These are phyloP conservation scores for Teratosphaeriaceae sp. DNA, from an alignment of 2,329 filamentous ascomycete species.

Conservation along the genomic window DNA sequence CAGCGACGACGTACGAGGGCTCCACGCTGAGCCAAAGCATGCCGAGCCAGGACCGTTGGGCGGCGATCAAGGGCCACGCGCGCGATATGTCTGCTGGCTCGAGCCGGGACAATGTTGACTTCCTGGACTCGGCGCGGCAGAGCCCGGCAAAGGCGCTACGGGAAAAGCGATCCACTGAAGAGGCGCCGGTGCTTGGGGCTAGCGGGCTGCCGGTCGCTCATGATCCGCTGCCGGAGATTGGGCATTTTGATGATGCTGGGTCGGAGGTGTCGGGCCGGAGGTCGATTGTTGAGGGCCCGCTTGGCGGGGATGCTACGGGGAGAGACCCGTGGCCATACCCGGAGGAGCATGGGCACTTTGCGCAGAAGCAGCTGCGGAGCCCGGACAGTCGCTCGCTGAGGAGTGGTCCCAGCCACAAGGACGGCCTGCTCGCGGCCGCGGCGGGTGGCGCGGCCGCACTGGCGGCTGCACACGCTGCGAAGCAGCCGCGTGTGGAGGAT, in stretches of 20 bases:
- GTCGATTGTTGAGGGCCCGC: slow-evolving; percentile 70
- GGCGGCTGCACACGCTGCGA: slow-evolving; percentile 24
- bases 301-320: slow-evolving; percentile 53
- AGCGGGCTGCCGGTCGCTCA: slow-evolving; percentile 63
- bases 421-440: slow-evolving; percentile 16
- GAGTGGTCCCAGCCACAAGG: slow-evolving; percentile 10
- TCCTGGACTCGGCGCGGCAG: slow-evolving; percentile 45
- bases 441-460: slow-evolving; percentile 22
- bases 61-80: slow-evolving; percentile 36
- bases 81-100: slow-evolving; percentile 25
- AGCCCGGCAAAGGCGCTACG: slow-evolving; percentile 31
- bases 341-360: slow-evolving; percentile 17
- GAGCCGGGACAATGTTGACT: slow-evolving; percentile 11
- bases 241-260: slow-evolving; percentile 52
- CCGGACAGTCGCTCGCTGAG: slow-evolving; percentile 9
- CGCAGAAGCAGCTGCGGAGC: slow-evolving; percentile 4
- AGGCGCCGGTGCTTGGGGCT: slow-evolving; percentile 52
- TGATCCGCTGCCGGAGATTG: slow-evolving; percentile 71
- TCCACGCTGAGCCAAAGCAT: slow-evolving; percentile 25
- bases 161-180: slow-evolving; percentile 24
- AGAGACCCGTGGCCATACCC: slow-evolving; percentile 35
- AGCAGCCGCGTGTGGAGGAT: slow-evolving; percentile 29
- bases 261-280: slow-evolving; percentile 76
- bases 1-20: slow-evolving; percentile 25
- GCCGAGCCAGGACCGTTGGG: slow-evolving; percentile 29